Conservation (phyloP, 192 early-diverging fungal species). For the Mortierella alpina region DNA sequence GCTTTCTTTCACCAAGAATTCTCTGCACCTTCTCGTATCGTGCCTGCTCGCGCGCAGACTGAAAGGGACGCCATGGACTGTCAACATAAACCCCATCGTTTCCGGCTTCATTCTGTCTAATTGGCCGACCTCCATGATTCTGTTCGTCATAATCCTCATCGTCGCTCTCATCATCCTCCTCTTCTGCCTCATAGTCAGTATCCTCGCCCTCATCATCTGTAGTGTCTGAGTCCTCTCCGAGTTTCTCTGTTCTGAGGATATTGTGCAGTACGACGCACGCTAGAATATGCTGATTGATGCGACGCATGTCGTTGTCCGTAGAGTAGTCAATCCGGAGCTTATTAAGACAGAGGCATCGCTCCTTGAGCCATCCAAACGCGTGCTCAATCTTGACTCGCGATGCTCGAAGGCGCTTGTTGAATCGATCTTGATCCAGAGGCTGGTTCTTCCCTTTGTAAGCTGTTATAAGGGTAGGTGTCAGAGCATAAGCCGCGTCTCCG, state of each 20-base stretch:
- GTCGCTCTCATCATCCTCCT: neutral
- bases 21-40: slow-evolving; percentile 11
- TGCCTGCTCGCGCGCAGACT: neutral
- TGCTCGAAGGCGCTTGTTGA: neutral
- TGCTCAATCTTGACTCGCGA: slow-evolving; percentile 17
- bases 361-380: slow-evolving; percentile 18
- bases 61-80: neutral
- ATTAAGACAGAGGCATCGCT: neutral
- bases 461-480: slow-evolving; percentile 5
- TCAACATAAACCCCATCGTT: neutral
- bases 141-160: neutral
- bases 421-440: neutral
- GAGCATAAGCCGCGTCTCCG: slow-evolving; percentile 12
- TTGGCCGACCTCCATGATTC: too few relatives aligned
- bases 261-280: slow-evolving; percentile 10
- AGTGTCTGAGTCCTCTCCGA: slow-evolving; percentile 2
- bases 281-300: neutral
- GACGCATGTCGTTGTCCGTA: neutral
- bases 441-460: slow-evolving; percentile 17
- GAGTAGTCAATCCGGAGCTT: neutral
- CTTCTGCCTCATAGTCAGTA: neutral
- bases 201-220: neutral
- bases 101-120: too few relatives aligned
- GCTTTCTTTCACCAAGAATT: slow-evolving; percentile 5
- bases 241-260: neutral